A percentile compares a stretch with the other conserved stretches of the same genome.
Evolutionary conservation across 1,284 basidiomycete species (phyloP).

Genomic region (Moesziomyces sp.): DNA sequence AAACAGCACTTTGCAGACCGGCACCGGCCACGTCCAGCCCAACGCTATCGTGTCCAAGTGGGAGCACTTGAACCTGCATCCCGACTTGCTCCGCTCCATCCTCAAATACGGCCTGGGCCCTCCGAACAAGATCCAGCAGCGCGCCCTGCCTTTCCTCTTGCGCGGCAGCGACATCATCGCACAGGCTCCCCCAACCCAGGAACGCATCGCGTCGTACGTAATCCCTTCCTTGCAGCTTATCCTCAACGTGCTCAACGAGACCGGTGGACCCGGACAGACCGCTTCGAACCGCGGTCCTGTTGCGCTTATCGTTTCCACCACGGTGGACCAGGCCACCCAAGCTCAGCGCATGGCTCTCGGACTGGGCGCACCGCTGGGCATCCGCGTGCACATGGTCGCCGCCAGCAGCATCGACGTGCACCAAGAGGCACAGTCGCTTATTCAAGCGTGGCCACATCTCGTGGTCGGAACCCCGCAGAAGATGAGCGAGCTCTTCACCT

Average conservation of each 20-base stretch:
- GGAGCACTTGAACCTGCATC: slow-evolving; percentile 88
- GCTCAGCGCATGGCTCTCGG: slow-evolving; percentile 97
- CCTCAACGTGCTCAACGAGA: slow-evolving; percentile 51
- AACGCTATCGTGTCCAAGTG: slow-evolving; percentile 90
- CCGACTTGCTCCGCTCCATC: slow-evolving; percentile 87
- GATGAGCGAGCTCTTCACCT: slow-evolving; percentile 87
- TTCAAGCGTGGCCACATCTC: slow-evolving; percentile 76
- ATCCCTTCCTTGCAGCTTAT: slow-evolving; percentile 62
- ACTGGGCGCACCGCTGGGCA: slow-evolving; percentile 77
- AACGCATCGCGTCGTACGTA: slow-evolving; percentile 91
- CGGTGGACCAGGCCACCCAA: slow-evolving; percentile 97
- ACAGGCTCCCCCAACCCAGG: slow-evolving; percentile 97
- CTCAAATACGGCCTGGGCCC: slow-evolving; percentile 96
- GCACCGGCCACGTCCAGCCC: slow-evolving; percentile 76
- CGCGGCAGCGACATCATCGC: slow-evolving; percentile 95
- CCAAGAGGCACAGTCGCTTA: slow-evolving; percentile 49
- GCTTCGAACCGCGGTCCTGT: slow-evolving; percentile 70
- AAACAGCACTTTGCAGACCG: slow-evolving; percentile 9
- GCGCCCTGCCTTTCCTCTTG: slow-evolving; percentile 92
- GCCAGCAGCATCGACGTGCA: slow-evolving; percentile 48
- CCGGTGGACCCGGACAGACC: slow-evolving; percentile 29
- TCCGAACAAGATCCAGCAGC: slow-evolving; percentile 97
- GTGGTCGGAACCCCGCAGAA: slow-evolving; percentile 97
- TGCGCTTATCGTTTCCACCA: slow-evolving; percentile 84
- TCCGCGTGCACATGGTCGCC: slow-evolving; percentile 59